These are phyloP conservation scores for Neurospora intermedia DNA, from an alignment of 495 filamentous ascomycete genomes.

Conservation along the genomic window DNA sequence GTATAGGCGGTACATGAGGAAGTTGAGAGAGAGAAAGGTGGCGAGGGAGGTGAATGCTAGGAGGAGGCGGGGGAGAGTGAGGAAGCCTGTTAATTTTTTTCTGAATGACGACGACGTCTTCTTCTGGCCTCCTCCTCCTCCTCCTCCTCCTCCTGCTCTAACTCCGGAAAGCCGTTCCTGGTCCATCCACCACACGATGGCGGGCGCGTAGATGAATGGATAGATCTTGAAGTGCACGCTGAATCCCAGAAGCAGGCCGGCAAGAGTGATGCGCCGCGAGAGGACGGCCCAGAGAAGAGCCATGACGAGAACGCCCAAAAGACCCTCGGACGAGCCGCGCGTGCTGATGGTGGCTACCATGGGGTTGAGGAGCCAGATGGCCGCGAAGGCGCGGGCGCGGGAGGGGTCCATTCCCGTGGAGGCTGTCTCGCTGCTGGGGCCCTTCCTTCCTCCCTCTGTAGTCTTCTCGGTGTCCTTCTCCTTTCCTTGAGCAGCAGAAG, in stretches of 20 bases:
- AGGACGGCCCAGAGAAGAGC: constrained; percentile 73
- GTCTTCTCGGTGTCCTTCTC: background rate
- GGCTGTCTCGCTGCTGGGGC: background rate
- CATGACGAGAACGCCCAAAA: constrained; percentile 73
- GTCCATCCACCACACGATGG: constrained; percentile 84
- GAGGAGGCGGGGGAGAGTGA: constrained; percentile 49
- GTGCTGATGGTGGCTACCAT: constrained; percentile 98
- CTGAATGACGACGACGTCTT: background rate
- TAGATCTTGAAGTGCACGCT: constrained; percentile 98
- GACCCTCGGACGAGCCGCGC: constrained; percentile 81
- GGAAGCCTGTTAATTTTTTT: constrained; percentile 35
- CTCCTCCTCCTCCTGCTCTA: no score
- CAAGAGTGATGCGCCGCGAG: constrained; percentile 44
- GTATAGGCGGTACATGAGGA: constrained; percentile 65
- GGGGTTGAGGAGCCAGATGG: constrained; percentile 89
- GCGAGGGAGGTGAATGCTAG: constrained; percentile 54
- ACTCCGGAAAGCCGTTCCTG: constrained; percentile 25
- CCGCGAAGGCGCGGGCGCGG: constrained; percentile 58
- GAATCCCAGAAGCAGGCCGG: constrained; percentile 69
- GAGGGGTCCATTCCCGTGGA: constrained; percentile 18
- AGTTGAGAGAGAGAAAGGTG: constrained; percentile 63
- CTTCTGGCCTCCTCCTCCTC: no score
- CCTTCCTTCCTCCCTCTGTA: background rate
- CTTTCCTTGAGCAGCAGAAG: background rate
- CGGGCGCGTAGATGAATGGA: constrained; percentile 84